A percentile compares a stretch with the other conserved stretches of the same genome.
phyloP scores from a whole-genome alignment of 2,329 filamentous ascomycete species.

The Penicillium sp. region DNA sequence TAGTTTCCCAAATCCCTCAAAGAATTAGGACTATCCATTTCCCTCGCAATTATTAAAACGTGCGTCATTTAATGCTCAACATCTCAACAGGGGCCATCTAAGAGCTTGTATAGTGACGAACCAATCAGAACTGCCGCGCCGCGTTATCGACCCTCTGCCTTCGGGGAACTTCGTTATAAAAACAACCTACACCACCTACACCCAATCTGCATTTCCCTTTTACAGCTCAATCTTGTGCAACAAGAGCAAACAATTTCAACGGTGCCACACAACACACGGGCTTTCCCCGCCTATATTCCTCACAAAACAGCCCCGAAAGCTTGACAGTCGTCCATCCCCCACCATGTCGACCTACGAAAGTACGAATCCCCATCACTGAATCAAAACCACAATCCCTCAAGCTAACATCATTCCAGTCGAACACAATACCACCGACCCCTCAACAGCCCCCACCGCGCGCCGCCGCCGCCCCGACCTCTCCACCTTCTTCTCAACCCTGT shows the following conservation, averaged over 20 bases:
- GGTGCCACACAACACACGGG: slow-evolving; percentile 14
- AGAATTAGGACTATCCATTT: background rate
- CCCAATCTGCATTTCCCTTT: slow-evolving; percentile 1
- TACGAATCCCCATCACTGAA: slow-evolving; percentile 13
- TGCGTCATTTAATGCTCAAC: background rate
- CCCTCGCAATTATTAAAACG: background rate
- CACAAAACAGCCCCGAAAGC: slow-evolving; percentile 9
- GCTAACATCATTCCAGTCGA: slow-evolving; percentile 36
- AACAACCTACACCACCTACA: background rate
- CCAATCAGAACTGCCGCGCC: slow-evolving; percentile 15
- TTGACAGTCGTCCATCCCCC: slow-evolving; percentile 7
- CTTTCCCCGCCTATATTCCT: slow-evolving; percentile 8
- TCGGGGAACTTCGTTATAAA: background rate
- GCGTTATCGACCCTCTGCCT: slow-evolving; percentile 28
- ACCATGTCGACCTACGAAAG: slow-evolving; percentile 47
- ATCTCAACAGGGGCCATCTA: background rate
- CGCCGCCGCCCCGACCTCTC: slow-evolving; percentile 62
- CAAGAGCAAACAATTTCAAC: slow-evolving; percentile 3
- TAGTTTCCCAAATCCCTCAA: too few relatives aligned
- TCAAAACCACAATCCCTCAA: background rate
- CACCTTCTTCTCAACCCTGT: slow-evolving; percentile 63
- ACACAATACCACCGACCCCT: slow-evolving; percentile 42
- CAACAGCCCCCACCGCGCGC: slow-evolving; percentile 29
- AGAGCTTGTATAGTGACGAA: background rate
- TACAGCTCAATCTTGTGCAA: background rate